Percentiles rank a stretch among this genome's conserved stretches.
These are phyloP conservation scores for Fraxinus nigra DNA, from an alignment of 305 asterid genomes.

Conservation along the genomic window DNA sequence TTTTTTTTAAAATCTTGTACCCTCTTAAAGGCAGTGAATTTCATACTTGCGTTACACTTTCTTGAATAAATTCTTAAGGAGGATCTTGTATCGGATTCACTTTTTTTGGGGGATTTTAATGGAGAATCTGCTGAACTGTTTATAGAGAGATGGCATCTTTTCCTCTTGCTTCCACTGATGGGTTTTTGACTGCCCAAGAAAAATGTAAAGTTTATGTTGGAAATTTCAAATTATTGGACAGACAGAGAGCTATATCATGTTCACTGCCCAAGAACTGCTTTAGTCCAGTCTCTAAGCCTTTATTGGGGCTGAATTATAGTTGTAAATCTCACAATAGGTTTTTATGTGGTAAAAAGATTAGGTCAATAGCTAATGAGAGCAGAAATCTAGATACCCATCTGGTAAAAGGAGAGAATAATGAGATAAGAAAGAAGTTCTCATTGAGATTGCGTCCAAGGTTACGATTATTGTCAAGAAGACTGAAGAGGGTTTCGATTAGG, in stretches of 20 bases:
- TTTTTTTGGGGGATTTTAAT: conserved; percentile 28
- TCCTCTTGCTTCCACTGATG: conserved; percentile 55
- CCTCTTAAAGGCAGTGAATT: conserved; percentile 13
- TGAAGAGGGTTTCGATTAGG: conserved; percentile 53
- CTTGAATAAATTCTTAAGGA: conserved; percentile 18
- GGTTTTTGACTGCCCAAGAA: conserved; percentile 40
- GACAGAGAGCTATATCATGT: conserved; percentile 28
- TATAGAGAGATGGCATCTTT: conserved; percentile 58
- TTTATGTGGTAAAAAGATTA: conserved; percentile 43
- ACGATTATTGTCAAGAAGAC: conserved; percentile 47
- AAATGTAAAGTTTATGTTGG: conserved; percentile 41
- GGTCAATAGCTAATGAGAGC: conserved; percentile 40
- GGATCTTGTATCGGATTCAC: conserved; percentile 12
- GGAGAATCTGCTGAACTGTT: conserved; percentile 27
- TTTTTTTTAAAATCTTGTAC: background rate
- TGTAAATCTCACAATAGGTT: conserved; percentile 38
- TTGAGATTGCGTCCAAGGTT: conserved; percentile 69
- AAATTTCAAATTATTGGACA: conserved; percentile 31
- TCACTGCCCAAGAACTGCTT: conserved; percentile 34
- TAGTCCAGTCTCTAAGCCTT: conserved; percentile 37
- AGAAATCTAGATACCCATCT: conserved; percentile 37
- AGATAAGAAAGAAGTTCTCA: conserved; percentile 42
- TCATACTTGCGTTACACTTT: conserved; percentile 11
- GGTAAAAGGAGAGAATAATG: conserved; percentile 35
- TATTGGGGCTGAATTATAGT: conserved; percentile 33